These are phyloP conservation scores for Orychophragmus violaceus DNA, from an alignment of 345 rosid genomes.

Conservation along the genomic window DNA sequence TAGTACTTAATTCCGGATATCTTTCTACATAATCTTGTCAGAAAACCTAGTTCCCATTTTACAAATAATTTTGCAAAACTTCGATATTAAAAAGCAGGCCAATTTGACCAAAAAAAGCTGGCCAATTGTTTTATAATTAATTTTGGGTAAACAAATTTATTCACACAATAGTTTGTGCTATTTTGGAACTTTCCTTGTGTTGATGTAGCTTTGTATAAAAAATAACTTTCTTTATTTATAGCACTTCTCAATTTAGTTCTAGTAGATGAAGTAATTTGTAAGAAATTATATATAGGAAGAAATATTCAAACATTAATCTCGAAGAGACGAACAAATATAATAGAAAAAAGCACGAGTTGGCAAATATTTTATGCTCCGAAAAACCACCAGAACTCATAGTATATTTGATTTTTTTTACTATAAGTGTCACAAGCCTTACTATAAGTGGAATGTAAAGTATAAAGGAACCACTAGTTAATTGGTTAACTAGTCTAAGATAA, in stretches of 20 bases:
- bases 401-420: constrained; percentile 19
- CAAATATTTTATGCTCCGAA: constrained; percentile 3
- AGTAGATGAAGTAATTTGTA: too few relatives aligned
- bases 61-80: neutral
- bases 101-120: too few relatives aligned
- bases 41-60: neutral
- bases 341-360: neutral
- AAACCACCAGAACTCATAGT: constrained; percentile 1
- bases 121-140: neutral
- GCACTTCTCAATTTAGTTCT: neutral
- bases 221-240: neutral
- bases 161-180: neutral
- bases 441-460: constrained; percentile 12
- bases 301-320: neutral
- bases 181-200: neutral
- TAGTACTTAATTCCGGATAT: neutral
- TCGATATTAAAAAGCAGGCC: neutral
- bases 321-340: neutral
- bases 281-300: neutral
- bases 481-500: neutral
- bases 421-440: neutral
- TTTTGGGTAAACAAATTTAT: neutral
- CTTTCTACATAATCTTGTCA: neutral
- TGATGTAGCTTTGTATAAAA: neutral
- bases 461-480: constrained; percentile 1